Conservation (phyloP, 768 basidiomycete genomes). For the Lactarius hatsudake region DNA sequence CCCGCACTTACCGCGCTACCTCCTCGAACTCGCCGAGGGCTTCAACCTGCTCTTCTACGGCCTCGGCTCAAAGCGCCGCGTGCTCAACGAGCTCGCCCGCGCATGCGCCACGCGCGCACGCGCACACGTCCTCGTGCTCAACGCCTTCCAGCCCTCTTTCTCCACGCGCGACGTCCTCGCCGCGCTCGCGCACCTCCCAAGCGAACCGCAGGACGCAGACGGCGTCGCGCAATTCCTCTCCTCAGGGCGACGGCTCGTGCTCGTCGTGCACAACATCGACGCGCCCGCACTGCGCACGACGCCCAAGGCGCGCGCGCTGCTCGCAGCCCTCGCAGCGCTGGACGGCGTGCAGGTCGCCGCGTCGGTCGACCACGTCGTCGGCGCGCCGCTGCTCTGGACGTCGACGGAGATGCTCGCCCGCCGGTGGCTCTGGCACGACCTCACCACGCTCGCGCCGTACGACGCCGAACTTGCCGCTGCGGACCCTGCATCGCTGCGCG, state of each 20-base stretch:
- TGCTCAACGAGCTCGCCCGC: conserved; percentile 74
- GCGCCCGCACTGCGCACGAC: conserved; percentile 58
- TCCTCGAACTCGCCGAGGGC: conserved; percentile 71
- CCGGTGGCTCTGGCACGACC: conserved; percentile 82
- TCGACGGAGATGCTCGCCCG: conserved; percentile 56
- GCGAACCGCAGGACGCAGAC: conserved; percentile 47
- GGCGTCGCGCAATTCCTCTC: conserved; percentile 66
- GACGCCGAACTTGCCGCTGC: conserved; percentile 70
- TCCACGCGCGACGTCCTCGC: conserved; percentile 52
- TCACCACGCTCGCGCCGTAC: conserved; percentile 83
- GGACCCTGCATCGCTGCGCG: conserved; percentile 60
- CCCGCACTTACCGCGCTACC: conserved; percentile 55
- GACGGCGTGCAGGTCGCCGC: conserved; percentile 79
- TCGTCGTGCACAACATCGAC: conserved; percentile 91
- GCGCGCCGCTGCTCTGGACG: conserved; percentile 75
- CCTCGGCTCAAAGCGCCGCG: conserved; percentile 77
- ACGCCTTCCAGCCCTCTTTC: conserved; percentile 73
- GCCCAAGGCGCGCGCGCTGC: conserved; percentile 57
- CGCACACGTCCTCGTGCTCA: conserved; percentile 75
- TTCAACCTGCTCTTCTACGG: conserved; percentile 91
- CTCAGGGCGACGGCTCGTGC: conserved; percentile 53
- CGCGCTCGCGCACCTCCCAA: conserved; percentile 35
- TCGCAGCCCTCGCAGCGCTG: conserved; percentile 70
- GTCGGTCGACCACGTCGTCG: conserved; percentile 82
- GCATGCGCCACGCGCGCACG: conserved; percentile 46